These are phyloP conservation scores for Mollisia scopiformis DNA, from an alignment of 2,329 filamentous ascomycete genomes.

Conservation along the genomic window DNA sequence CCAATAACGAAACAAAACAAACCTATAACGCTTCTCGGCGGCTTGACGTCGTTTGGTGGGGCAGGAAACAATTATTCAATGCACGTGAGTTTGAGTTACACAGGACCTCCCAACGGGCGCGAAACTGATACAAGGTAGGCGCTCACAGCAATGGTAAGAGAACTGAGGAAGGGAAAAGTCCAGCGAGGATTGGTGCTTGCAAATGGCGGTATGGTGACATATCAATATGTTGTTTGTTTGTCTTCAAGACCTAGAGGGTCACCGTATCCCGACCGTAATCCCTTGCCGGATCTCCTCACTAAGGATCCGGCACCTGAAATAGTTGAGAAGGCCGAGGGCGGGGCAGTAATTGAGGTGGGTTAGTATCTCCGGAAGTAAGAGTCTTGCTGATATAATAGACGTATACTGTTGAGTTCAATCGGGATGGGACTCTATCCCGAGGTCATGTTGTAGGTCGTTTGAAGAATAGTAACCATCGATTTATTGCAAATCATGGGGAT, in stretches of 20 bases:
- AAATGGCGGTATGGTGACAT: constrained; percentile 67
- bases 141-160: constrained; percentile 58
- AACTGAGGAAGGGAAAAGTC: constrained; percentile 49
- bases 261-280: constrained; percentile 50
- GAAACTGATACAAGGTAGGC: constrained; percentile 35
- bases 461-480: constrained; percentile 47
- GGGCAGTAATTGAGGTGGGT: constrained; percentile 55
- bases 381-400: constrained; percentile 45
- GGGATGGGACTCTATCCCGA: constrained; percentile 49
- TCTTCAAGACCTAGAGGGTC: constrained; percentile 47
- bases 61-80: constrained; percentile 74
- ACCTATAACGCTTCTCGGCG: constrained; percentile 64
- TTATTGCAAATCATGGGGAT: constrained; percentile 60
- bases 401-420: constrained; percentile 60
- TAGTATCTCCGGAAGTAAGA: neutral
- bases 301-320: constrained; percentile 45
- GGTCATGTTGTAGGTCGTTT: constrained; percentile 58
- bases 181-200: constrained; percentile 61
- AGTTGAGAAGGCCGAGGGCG: constrained; percentile 49
- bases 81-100: constrained; percentile 54
- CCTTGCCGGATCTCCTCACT: constrained; percentile 45
- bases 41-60: constrained; percentile 69
- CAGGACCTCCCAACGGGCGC: neutral
- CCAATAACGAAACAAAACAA: constrained; percentile 48
- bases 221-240: constrained; percentile 65